These are phyloP conservation scores for Comarum palustre DNA, from an alignment of 306 rosid species.

Conservation along the genomic window DNA sequence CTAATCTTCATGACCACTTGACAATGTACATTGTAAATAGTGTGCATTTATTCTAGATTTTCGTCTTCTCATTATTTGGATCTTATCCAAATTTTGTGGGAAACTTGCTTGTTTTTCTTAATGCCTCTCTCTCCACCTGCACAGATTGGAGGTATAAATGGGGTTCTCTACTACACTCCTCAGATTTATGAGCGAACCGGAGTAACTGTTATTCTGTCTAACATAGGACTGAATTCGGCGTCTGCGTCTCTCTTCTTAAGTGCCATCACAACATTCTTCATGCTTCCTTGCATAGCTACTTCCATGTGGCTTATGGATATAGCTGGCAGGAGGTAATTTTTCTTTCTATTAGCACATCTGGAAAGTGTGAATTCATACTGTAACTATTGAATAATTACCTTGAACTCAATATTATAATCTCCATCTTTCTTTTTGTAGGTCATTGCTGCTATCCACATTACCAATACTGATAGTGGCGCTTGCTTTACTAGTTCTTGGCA, in stretches of 20 bases:
- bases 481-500: conserved; percentile 40
- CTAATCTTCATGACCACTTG: neutral
- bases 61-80: neutral
- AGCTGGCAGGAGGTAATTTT: conserved; percentile 64
- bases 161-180: conserved; percentile 66
- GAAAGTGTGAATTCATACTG: neutral
- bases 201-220: conserved; percentile 48
- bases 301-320: conserved; percentile 66
- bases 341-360: neutral
- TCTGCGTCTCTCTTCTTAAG: conserved; percentile 58
- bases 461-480: conserved; percentile 57
- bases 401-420: neutral
- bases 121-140: conserved; percentile 13
- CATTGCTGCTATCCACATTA: conserved; percentile 56
- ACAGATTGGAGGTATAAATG: conserved; percentile 72
- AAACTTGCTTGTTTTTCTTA: neutral
- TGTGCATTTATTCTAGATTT: neutral
- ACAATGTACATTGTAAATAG: neutral
- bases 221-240: conserved; percentile 43
- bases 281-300: conserved; percentile 74
- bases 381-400: neutral
- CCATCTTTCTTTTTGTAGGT: conserved; percentile 36
- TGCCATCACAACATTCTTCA: conserved; percentile 50
- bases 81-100: neutral
- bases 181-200: conserved; percentile 65